These are phyloP conservation scores for Vigna reflexopilosa DNA, from an alignment of 306 rosid species.

Conservation along the genomic window DNA sequence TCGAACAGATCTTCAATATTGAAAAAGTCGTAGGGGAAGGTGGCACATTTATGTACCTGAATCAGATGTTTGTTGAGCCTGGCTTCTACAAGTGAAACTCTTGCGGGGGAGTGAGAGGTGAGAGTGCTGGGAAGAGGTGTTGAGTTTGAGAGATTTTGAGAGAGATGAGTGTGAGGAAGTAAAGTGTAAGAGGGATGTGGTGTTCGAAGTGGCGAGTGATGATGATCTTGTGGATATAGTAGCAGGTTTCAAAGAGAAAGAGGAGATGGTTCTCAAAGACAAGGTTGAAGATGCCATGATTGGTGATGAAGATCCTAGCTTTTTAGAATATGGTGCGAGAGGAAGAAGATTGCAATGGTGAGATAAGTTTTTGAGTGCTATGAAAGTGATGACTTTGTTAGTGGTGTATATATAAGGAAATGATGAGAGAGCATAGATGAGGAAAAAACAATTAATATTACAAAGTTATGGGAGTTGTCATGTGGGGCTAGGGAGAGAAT, in stretches of 20 bases:
- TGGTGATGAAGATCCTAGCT: background rate
- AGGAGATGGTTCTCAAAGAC: constrained; percentile 41
- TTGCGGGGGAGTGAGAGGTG: constrained; percentile 34
- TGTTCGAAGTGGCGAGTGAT: background rate
- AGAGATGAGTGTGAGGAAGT: constrained; percentile 39
- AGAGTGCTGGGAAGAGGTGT: constrained; percentile 6
- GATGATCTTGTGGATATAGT: constrained; percentile 34
- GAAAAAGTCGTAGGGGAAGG: background rate
- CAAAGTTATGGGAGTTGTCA: background rate
- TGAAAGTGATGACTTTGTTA: background rate
- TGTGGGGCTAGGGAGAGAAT: background rate
- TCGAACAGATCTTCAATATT: background rate
- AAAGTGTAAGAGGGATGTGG: constrained; percentile 36
- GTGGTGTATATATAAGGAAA: background rate
- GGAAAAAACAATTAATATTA: too few species aligned
- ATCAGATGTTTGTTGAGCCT: constrained; percentile 43
- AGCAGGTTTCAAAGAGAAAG: constrained; percentile 33
- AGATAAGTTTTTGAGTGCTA: background rate
- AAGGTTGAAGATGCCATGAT: constrained; percentile 53
- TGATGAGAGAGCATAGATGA: background rate
- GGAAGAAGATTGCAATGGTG: background rate
- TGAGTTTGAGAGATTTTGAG: constrained; percentile 47
- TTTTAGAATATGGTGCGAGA: constrained; percentile 3
- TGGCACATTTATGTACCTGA: constrained; percentile 27
- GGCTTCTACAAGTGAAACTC: constrained; percentile 58